Evolutionary conservation across 148 eudicot species (phyloP).

Genomic region (Amaranthus palmeri): DNA sequence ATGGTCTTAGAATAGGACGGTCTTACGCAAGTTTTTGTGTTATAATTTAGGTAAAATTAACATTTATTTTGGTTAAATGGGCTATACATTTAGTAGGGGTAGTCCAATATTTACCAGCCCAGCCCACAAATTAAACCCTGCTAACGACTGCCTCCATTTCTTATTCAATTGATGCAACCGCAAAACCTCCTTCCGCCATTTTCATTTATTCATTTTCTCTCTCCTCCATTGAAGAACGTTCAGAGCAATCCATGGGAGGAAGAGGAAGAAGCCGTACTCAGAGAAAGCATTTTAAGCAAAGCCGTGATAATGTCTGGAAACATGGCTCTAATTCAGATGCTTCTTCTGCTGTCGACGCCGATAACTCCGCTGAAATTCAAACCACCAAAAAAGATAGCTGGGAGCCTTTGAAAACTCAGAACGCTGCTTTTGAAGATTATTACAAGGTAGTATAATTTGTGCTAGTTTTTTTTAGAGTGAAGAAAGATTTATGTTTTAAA

Average conservation of each 20-base stretch:
- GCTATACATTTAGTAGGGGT: background rate
- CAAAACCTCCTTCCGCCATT: slow-evolving; percentile 13
- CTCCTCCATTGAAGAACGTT: slow-evolving; percentile 15
- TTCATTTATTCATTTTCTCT: background rate
- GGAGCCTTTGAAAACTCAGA: slow-evolving; percentile 72
- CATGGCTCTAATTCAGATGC: slow-evolving; percentile 33
- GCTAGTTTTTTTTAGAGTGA: background rate
- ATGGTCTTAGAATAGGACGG: no score
- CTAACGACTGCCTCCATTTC: background rate
- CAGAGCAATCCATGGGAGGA: slow-evolving; percentile 48
- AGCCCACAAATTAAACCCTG: slow-evolving; percentile 1
- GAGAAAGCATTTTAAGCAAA: slow-evolving; percentile 73
- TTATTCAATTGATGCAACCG: background rate
- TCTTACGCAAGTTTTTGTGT: no score
- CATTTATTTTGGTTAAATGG: no score
- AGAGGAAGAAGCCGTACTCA: slow-evolving; percentile 85
- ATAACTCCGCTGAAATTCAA: slow-evolving; percentile 13
- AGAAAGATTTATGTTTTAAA: background rate
- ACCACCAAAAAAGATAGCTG: slow-evolving; percentile 30
- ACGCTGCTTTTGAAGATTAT: slow-evolving; percentile 67
- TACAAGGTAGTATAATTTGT: slow-evolving; percentile 48
- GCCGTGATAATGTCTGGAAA: slow-evolving; percentile 87
- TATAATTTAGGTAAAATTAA: no score
- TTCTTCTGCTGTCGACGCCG: slow-evolving; percentile 5
- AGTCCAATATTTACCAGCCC: background rate